phyloP scores from a whole-genome alignment of 306 rosid genomes.

The cucumber (Cucumis sativus) region Cucumber_9930_V3 NC_026655.2:3710001-3710500 shows the following conservation, averaged over 20 bases:
- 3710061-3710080: neutral
- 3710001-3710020: constrained; percentile 8
- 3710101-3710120: neutral
- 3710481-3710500: constrained; percentile 21
- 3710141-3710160: neutral
- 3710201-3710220: constrained; percentile 63
- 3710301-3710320: constrained; percentile 1
- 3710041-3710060: constrained; percentile 11
- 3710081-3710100: constrained; percentile 11
- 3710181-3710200: constrained; percentile 52
- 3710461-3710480: constrained; percentile 21
- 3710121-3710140: neutral
- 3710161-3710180: constrained; percentile 16
- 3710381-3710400: neutral
- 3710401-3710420: constrained; percentile 4
- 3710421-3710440: constrained; percentile 12
- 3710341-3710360: neutral
- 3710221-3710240: constrained; percentile 62
- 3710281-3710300: constrained; percentile 8
- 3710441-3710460: constrained; percentile 22
- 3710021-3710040: neutral
- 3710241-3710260: constrained; percentile 27
- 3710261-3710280: constrained; percentile 20
- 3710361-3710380: constrained; percentile 16
- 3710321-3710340: neutral